These are phyloP conservation scores for Homolaphlyctis polyrhiza DNA, from an alignment of 371 early-diverging fungal species.

Conservation along the genomic window DNA sequence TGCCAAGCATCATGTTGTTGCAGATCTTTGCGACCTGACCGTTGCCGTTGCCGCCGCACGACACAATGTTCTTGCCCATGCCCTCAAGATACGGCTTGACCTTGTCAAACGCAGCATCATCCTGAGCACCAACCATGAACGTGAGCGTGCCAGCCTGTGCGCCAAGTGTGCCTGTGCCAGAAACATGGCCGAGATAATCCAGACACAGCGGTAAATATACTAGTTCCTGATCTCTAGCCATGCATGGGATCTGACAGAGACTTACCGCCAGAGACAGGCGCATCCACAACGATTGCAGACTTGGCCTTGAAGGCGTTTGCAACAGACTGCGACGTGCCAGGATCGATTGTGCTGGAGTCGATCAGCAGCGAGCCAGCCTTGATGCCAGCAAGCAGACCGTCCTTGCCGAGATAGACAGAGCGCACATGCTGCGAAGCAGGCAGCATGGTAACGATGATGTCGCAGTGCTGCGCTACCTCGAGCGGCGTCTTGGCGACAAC, in stretches of 20 bases:
- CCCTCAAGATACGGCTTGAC: constrained; percentile 61
- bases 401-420: constrained; percentile 66
- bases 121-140: constrained; percentile 91
- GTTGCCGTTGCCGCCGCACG: constrained; percentile 78
- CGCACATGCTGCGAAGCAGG: constrained; percentile 72
- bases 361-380: constrained; percentile 57
- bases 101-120: constrained; percentile 49
- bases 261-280: constrained; percentile 92
- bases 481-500: constrained; percentile 49
- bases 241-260: not conserved
- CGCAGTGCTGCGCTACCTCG: constrained; percentile 66
- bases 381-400: constrained; percentile 54
- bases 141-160: constrained; percentile 90
- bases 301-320: constrained; percentile 51
- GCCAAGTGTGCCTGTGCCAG: constrained; percentile 62
- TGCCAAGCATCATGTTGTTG: constrained; percentile 95
- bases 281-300: constrained; percentile 76
- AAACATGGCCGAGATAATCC: not conserved
- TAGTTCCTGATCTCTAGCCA: too few relatives aligned
- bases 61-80: constrained; percentile 94
- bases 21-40: constrained; percentile 96
- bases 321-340: constrained; percentile 60
- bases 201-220: not conserved
- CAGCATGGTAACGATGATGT: constrained; percentile 88
- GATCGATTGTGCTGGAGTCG: constrained; percentile 92